phyloP scores from a whole-genome alignment of 1,284 basidiomycete genomes.

The Agaricales sp. region DNA sequence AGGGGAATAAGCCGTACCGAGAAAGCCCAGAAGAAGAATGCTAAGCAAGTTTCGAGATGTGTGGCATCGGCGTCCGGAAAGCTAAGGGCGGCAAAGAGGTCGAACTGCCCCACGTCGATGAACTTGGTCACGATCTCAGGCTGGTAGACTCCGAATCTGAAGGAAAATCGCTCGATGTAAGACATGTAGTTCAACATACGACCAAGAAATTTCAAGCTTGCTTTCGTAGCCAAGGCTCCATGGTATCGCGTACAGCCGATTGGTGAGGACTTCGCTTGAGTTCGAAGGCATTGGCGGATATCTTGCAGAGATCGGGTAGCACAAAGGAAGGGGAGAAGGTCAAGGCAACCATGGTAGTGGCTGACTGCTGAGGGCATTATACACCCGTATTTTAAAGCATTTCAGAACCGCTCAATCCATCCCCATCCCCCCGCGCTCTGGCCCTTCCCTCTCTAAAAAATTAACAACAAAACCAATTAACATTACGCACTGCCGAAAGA shows the following conservation, averaged over 20 bases:
- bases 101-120: constrained; percentile 30
- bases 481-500: too few relatives aligned
- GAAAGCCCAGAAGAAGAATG: constrained; percentile 37
- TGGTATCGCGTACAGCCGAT: too few relatives aligned
- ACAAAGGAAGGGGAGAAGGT: too few relatives aligned
- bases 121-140: constrained; percentile 21
- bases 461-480: too few relatives aligned
- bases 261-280: constrained; percentile 11
- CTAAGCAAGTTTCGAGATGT: constrained; percentile 32
- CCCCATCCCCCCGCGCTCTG: too few relatives aligned
- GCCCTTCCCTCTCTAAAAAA: too few relatives aligned
- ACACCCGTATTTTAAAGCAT: too few relatives aligned
- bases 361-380: too few relatives aligned
- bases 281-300: constrained; percentile 10
- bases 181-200: neutral
- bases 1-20: constrained; percentile 20
- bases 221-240: constrained; percentile 1
- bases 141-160: constrained; percentile 21
- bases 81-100: constrained; percentile 30
- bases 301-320: too few relatives aligned
- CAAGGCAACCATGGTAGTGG: too few relatives aligned
- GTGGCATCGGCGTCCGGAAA: constrained; percentile 32
- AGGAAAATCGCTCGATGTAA: neutral
- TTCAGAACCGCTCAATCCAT: too few relatives aligned
- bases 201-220: constrained; percentile 1